A percentile compares a stretch with the other conserved stretches of the same genome.
Conservation (phyloP, 331 rosid genomes). For the Prunus yedoensis region DNA sequence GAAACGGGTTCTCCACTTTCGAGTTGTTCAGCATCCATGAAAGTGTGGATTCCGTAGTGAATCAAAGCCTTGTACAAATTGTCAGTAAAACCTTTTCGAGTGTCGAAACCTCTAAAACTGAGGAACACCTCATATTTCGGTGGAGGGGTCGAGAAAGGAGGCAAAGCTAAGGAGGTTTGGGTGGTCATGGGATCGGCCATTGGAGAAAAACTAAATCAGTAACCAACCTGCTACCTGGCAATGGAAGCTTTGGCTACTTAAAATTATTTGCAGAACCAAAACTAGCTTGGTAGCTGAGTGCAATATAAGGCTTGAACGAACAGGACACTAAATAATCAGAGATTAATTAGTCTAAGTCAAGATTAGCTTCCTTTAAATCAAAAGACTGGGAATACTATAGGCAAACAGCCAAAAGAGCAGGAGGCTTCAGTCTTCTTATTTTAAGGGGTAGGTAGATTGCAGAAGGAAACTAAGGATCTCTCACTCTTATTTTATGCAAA, state of each 20-base stretch:
- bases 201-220: not conserved
- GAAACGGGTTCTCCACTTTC: not conserved
- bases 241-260: not conserved
- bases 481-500: not conserved
- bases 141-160: not conserved
- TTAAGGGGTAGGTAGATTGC: too few relatives aligned
- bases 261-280: not conserved
- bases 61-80: not conserved
- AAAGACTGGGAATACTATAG: not conserved
- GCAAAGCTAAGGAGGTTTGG: not conserved
- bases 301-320: not conserved
- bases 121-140: not conserved
- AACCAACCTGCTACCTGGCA: not conserved
- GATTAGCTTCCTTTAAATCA: too few relatives aligned
- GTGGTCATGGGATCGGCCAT: not conserved
- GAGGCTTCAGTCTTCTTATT: not conserved
- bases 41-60: not conserved
- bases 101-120: not conserved
- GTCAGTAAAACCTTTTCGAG: not conserved
- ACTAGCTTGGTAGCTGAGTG: not conserved
- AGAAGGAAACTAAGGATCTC: too few relatives aligned
- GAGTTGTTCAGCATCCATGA: not conserved
- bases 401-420: not conserved
- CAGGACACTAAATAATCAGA: not conserved
- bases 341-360: too few relatives aligned